These are phyloP conservation scores for Dioscorea alata DNA, from an alignment of 106 monocot species.

Conservation along the genomic window DNA sequence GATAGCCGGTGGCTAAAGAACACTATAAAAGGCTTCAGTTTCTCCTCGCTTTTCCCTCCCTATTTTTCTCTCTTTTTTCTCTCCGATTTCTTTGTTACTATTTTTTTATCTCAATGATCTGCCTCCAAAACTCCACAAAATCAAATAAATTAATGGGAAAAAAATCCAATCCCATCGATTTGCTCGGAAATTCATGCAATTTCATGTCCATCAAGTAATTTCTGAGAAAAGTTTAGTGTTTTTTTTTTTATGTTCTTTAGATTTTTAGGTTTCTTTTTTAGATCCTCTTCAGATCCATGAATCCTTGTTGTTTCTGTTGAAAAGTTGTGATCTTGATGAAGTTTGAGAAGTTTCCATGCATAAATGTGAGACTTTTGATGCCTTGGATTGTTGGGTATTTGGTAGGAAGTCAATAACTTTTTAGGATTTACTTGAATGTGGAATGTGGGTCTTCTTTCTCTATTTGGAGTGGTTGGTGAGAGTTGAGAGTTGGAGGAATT, in stretches of 20 bases:
- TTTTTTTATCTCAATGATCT: neutral
- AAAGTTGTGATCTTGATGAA: neutral
- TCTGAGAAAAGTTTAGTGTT: too few species aligned
- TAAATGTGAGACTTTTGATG: neutral
- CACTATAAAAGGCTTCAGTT: neutral
- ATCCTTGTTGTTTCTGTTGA: neutral
- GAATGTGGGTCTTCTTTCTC: neutral
- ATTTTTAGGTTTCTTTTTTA: too few species aligned
- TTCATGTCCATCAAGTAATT: too few species aligned
- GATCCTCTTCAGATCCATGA: too few species aligned
- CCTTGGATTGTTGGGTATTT: neutral
- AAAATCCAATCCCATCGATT: too few species aligned
- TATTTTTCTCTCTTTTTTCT: neutral
- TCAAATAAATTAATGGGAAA: too few species aligned
- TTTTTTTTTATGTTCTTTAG: too few species aligned
- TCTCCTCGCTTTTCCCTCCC: neutral
- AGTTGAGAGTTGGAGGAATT: constrained; percentile 8
- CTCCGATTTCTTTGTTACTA: neutral
- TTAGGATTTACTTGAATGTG: neutral
- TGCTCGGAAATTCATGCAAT: too few species aligned
- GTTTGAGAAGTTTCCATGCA: neutral
- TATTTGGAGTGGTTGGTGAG: constrained; percentile 2
- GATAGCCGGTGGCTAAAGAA: too few species aligned
- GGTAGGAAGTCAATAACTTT: neutral
- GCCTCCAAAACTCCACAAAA: too few species aligned